Percentiles rank a stretch among this genome's conserved stretches.
Evolutionary conservation across 2,329 filamentous ascomycete species (phyloP).

Genomic region (Cadophora gregata): DNA sequence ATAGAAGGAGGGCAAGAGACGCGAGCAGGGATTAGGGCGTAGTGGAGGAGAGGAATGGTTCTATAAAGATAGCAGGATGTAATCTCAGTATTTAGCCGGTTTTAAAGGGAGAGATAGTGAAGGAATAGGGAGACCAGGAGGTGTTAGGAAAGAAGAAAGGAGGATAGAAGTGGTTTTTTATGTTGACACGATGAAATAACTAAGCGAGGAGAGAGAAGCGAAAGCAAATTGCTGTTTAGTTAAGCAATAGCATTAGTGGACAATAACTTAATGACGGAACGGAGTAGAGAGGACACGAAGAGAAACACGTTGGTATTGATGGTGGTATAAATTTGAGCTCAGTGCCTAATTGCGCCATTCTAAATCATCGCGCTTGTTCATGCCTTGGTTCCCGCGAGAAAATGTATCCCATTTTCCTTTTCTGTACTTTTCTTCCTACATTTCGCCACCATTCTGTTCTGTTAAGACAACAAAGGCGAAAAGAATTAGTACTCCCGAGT

Average conservation of each 20-base stretch:
- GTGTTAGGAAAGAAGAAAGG: too few relatives aligned
- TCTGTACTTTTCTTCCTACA: conserved; percentile 2
- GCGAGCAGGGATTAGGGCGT: too few relatives aligned
- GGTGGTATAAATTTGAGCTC: neutral
- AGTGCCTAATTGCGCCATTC: neutral
- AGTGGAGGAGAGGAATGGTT: too few relatives aligned
- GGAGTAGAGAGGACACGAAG: neutral
- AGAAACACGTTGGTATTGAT: neutral
- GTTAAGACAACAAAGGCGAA: conserved; percentile 18
- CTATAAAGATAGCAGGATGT: too few relatives aligned
- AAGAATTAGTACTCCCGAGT: neutral
- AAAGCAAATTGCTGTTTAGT: neutral
- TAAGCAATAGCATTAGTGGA: neutral
- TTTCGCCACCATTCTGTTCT: neutral
- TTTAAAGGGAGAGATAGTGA: too few relatives aligned
- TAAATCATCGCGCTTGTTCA: conserved; percentile 3
- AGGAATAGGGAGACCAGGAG: too few relatives aligned
- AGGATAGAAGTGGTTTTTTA: too few relatives aligned
- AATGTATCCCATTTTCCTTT: conserved; percentile 1
- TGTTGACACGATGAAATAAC: too few relatives aligned
- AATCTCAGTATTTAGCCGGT: too few relatives aligned
- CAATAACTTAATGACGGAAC: too few relatives aligned
- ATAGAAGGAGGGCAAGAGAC: too few relatives aligned
- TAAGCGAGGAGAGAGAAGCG: too few relatives aligned
- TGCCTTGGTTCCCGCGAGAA: neutral